These are phyloP conservation scores for Onygenales sp. DNA, from an alignment of 2,329 filamentous ascomycete genomes.

Conservation along the genomic window DNA sequence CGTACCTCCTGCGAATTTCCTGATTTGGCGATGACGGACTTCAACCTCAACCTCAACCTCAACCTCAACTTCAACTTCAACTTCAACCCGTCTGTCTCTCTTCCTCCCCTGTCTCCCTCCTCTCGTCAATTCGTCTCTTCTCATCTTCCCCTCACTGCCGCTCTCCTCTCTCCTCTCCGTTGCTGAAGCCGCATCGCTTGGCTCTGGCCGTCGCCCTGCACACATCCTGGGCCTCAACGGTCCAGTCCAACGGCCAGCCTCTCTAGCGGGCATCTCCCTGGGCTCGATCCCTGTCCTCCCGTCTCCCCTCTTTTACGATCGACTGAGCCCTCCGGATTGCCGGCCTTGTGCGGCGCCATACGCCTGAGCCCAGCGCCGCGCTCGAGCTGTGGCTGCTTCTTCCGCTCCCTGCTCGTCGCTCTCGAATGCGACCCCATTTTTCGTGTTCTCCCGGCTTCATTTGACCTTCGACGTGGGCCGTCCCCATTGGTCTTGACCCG, in stretches of 20 bases:
- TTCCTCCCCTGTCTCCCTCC: not conserved
- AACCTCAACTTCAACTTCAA: constrained; percentile 1
- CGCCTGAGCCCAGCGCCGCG: not conserved
- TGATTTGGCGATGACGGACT: no score
- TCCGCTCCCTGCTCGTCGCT: constrained; percentile 6
- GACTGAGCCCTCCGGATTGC: not conserved
- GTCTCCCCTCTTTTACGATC: not conserved
- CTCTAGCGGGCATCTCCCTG: not conserved
- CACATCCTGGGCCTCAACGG: not conserved
- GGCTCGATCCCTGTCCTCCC: not conserved
- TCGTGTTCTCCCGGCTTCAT: constrained; percentile 3
- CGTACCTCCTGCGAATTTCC: no score
- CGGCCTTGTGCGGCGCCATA: not conserved
- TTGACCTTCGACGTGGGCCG: constrained; percentile 10
- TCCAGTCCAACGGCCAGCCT: not conserved
- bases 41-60: not conserved
- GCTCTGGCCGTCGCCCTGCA: no score
- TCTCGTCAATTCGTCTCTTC: not conserved
- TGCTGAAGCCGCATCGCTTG: not conserved
- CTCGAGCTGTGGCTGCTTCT: not conserved
- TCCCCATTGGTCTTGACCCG: constrained; percentile 10
- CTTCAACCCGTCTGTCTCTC: not conserved
- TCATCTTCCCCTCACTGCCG: not conserved
- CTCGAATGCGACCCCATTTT: constrained; percentile 4
- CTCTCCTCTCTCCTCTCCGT: not conserved